Base-by-base conservation (phyloP, 106 monocot species). In the Apostasia ramifera region DNA sequence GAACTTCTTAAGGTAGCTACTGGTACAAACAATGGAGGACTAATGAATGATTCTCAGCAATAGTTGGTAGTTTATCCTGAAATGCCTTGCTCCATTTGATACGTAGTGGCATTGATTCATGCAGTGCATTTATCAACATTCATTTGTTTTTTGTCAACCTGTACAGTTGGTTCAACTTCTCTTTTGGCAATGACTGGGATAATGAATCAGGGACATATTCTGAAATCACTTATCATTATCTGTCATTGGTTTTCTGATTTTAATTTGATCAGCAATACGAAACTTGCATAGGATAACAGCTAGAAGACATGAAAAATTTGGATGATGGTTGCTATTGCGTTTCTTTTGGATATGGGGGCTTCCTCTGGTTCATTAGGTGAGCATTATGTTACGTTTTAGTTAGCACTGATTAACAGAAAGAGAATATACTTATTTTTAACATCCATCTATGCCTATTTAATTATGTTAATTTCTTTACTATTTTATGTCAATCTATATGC, bases 1-100 rank as follows among this genome's bases (percentile, higher is more conserved):
- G 86, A 82, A 46, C 79, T 86, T 66, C 79, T 82, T 66, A 76
- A 79, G 69, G 76, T 79, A 52, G 67, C 76, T 13, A 76, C 78
- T 6, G 81, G 76, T 72, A 59, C 71, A 41, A 75, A 78, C 46
- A 69, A 75, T 56, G 72, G 64, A 8, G 75, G 64, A 59, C 52
- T 48, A 8, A 26, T 68, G 15, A 70, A 74, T 70, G 47, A 53
- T 55, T 49, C 70, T 47, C 62, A 71, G 63, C 68, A 73, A 49
- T 46, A 70, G 59, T 47, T 59, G 48, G 73, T 67, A 52, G 26
- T 48, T 73, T 77, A 77, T 69, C 26, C 11, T 56, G 53, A 53
- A 42, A 11, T 40, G 39, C 66, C 65, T 51, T 44, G 3, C 4
- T 63, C n/a, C n/a, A 47, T 63, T 61, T n/a, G 40, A 14, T 47